A percentile compares a stretch with the other conserved stretches of the same genome.
These are phyloP conservation scores for Collybiopsis luxurians DNA, from an alignment of 768 basidiomycete genomes.

Conservation along the genomic window DNA sequence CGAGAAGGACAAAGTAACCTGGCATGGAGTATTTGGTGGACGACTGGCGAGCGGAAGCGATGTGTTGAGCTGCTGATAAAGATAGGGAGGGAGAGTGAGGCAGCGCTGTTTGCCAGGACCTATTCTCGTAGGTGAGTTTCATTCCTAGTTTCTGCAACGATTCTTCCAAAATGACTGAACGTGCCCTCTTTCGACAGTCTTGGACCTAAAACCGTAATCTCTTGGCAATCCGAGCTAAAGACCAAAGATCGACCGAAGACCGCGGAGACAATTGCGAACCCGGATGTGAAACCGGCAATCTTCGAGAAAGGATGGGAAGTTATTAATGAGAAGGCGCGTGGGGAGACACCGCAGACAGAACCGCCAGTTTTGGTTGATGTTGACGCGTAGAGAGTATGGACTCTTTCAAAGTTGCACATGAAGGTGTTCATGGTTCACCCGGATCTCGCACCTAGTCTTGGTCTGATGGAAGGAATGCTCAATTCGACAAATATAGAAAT, in stretches of 20 bases:
- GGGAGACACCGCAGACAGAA: background rate
- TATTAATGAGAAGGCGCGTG: conserved; percentile 30
- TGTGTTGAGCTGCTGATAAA: conserved; percentile 85
- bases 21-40: conserved; percentile 86
- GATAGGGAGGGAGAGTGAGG: conserved; percentile 88
- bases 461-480: too few species aligned
- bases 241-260: conserved; percentile 73
- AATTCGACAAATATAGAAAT: too few species aligned
- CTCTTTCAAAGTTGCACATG: too few species aligned
- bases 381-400: background rate
- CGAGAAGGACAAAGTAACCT: conserved; percentile 87
- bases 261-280: conserved; percentile 76
- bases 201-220: conserved; percentile 60
- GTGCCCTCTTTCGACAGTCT: conserved; percentile 39
- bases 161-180: too few species aligned
- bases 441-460: too few species aligned
- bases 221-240: conserved; percentile 77
- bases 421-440: too few species aligned
- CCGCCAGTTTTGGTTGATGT: conserved; percentile 1
- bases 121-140: conserved; percentile 75
- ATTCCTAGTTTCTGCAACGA: background rate
- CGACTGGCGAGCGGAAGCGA: conserved; percentile 72
- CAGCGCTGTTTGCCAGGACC: conserved; percentile 92
- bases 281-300: conserved; percentile 57
- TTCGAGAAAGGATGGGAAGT: conserved; percentile 73